phyloP scores from a whole-genome alignment of 2,329 filamentous ascomycete genomes.

The Didymella pomorum region DNA sequence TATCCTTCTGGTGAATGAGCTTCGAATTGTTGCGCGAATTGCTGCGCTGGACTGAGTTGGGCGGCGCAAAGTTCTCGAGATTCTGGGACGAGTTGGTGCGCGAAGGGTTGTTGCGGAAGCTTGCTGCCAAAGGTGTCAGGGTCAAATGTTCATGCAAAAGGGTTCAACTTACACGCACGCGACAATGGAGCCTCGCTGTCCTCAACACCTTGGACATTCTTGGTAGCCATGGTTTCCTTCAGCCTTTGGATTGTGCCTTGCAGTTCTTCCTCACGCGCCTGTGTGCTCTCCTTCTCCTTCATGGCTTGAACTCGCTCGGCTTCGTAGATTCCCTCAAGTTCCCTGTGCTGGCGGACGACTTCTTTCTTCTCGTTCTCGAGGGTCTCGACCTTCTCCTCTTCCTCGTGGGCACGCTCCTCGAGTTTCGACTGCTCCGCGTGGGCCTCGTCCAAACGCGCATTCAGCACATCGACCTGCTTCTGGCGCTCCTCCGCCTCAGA shows the following conservation, averaged over 20 bases:
- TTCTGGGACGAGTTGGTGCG: slow-evolving; percentile 65
- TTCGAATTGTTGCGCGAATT: slow-evolving; percentile 90
- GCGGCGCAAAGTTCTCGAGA: slow-evolving; percentile 87
- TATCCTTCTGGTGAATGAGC: slow-evolving; percentile 92
- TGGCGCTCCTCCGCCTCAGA: slow-evolving; percentile 77
- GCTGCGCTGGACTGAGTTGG: slow-evolving; percentile 83
- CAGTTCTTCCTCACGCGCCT: slow-evolving; percentile 86
- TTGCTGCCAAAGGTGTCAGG: slow-evolving; percentile 46
- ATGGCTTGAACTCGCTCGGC: slow-evolving; percentile 85
- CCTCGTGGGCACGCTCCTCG: slow-evolving; percentile 87
- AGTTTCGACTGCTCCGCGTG: slow-evolving; percentile 82
- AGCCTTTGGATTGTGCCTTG: slow-evolving; percentile 87
- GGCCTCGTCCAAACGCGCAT: slow-evolving; percentile 85
- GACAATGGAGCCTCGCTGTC: slow-evolving; percentile 61
- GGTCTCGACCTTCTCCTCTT: slow-evolving; percentile 81
- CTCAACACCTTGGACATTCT: slow-evolving; percentile 64
- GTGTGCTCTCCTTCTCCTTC: slow-evolving; percentile 90
- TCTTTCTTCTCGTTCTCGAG: slow-evolving; percentile 88
- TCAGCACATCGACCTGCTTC: slow-evolving; percentile 85
- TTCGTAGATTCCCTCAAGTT: slow-evolving; percentile 93
- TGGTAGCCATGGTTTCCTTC: slow-evolving; percentile 86
- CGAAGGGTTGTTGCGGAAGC: slow-evolving; percentile 55
- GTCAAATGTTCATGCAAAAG: slow-evolving; percentile 10
- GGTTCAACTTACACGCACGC: slow-evolving; percentile 58
- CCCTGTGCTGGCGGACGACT: slow-evolving; percentile 80